These are phyloP conservation scores for Fusarium heterosporum DNA, from an alignment of 2,329 filamentous ascomycete species.

Conservation along the genomic window DNA sequence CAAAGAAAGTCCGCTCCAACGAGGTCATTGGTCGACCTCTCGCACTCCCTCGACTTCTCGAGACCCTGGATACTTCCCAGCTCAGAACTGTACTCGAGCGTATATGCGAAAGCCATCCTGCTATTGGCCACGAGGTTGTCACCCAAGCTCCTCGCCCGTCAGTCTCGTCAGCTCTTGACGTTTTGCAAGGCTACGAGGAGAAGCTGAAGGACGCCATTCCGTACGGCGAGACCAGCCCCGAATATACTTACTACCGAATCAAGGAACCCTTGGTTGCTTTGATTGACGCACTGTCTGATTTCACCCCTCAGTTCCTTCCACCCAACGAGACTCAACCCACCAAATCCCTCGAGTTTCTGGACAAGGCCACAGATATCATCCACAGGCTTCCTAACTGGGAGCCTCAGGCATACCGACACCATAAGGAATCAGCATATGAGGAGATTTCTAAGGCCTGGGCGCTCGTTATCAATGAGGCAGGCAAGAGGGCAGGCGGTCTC, in stretches of 20 bases:
- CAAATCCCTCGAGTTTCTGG: slow-evolving; percentile 85
- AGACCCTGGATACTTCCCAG: slow-evolving; percentile 88
- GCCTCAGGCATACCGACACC: slow-evolving; percentile 85
- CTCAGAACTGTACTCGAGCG: slow-evolving; percentile 88
- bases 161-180: slow-evolving; percentile 80
- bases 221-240: slow-evolving; percentile 84
- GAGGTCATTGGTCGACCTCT: slow-evolving; percentile 73
- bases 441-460: slow-evolving; percentile 96
- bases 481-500: slow-evolving; percentile 91
- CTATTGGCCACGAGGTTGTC: slow-evolving; percentile 86
- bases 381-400: slow-evolving; percentile 93
- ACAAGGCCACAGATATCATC: slow-evolving; percentile 89
- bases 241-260: slow-evolving; percentile 95
- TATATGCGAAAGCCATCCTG: slow-evolving; percentile 89
- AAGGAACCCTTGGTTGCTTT: slow-evolving; percentile 83
- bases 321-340: slow-evolving; percentile 88
- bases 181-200: slow-evolving; percentile 84
- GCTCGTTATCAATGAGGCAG: slow-evolving; percentile 88
- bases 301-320: slow-evolving; percentile 94
- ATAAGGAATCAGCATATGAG: slow-evolving; percentile 96
- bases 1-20: slow-evolving; percentile 72
- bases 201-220: slow-evolving; percentile 84
- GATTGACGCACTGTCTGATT: slow-evolving; percentile 91
- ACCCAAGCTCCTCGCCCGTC: slow-evolving; percentile 88
- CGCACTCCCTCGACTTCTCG: slow-evolving; percentile 78